Base-by-base conservation (phyloP, 345 rosid genomes). In the Luvunga scandens region DNA sequence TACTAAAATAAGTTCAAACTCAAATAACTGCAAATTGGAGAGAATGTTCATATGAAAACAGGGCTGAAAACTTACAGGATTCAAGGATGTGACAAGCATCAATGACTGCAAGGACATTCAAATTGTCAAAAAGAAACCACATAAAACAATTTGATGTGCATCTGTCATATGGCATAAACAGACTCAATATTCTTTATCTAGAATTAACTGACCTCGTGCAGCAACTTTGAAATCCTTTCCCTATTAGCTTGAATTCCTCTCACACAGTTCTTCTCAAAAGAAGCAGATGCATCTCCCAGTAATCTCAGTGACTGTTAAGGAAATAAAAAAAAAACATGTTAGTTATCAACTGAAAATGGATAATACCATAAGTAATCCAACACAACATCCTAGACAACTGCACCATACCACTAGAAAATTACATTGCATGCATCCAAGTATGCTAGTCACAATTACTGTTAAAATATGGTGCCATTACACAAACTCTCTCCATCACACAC, bases 11-110 rank as follows among this genome's bases (percentile, higher is more conserved):
- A 71, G 69, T 76, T 33, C 72, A 30, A 66, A 75, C 30, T 33
- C 24, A 19, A 64, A 72, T 27, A 9, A 57, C 9, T 31, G 53
- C 53, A 34, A 31, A 30, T 33, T 39, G 33, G 24, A 22, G 36
- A 30, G 38, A 72, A 79, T 36, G 27, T 36, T 56, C 76, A 75
- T 9, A 71, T 12, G 74, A 21, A 78, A 22, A 50, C 45, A 31
- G 77, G 80, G 66, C 34, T 36, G 69, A 79, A 69, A 66, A 81
- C 98, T 92, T 85, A 94, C 99, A 39, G 97, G 99, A 83, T 96
- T 96, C 90, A 96, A 86, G 77, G 98, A 89, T 72, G 99, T 94
- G 85, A 96, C 98, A 48, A 94, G 98, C 99, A 96, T 96, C 66
- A 96, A 88, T 28, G 98, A 96, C 99, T 94, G 89, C 89, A 85